Base-by-base conservation (phyloP, 108 stramenopile species). In the Chaetoceros muelleri region DNA sequence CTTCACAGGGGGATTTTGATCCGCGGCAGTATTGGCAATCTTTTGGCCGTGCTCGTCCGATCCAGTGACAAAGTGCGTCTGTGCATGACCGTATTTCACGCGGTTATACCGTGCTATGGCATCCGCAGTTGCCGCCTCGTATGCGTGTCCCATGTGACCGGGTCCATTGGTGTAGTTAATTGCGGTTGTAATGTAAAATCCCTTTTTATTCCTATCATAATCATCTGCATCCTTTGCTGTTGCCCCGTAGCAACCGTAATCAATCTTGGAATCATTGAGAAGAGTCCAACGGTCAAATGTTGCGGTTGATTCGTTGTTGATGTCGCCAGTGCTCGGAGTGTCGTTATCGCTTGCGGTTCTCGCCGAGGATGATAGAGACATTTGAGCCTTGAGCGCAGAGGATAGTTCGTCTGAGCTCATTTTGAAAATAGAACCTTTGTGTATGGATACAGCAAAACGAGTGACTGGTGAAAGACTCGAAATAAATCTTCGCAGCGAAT, bases 101-200 rank as follows among this genome's bases (percentile, higher is more conserved):
- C 98, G 92, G 17, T 81, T 69, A 57, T 86, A 97, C 0, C 98
- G 73, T 18, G 93, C 82, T 46, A 99, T 75, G 23, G 93, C 92
- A 72, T 99, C 98, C 28, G 93, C 56, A 16, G 94, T 80, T 28
- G 93, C 75, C 13, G 85, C 96, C 65, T 97, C 96, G 74, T 99
- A 98, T 17, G 98, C 98, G 60, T 99, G 96, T 3, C 98, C 98
- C 83, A 98, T 97, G 73, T 99, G 96, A 30, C 95, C 96, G 20
- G 94, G 76, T 31, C 98, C 98, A 62, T 99, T 99, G 64, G 96
- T 95, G 85, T 99, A 99, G 72, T 98, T 97, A 76, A 99, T 99
- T 45, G 98, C 96, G n/a, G 98, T 99, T 28, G 97, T 99, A 44
- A 97, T 62, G 76, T 96, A 97, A 65, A 87, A 97, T 53, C 60